phyloP scores from a whole-genome alignment of 2,329 filamentous ascomycete genomes.

The Xylaria sp. region DNA sequence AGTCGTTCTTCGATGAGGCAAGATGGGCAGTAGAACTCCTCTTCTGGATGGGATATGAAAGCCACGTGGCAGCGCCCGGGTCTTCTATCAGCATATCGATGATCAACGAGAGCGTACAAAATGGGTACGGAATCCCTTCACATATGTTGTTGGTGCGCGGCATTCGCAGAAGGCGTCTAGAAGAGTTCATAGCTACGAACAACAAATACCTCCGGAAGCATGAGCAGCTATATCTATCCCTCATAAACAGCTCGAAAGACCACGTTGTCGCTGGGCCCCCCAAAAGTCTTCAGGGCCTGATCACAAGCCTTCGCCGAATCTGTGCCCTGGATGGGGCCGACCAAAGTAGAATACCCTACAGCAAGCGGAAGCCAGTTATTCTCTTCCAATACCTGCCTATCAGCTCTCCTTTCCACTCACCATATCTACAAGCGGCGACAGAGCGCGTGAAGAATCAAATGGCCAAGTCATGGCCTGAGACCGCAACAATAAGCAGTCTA shows the following conservation, averaged over 20 bases:
- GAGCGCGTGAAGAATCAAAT: constrained; percentile 86
- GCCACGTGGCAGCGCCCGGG: constrained; percentile 94
- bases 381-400: constrained; percentile 97
- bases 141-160: constrained; percentile 98
- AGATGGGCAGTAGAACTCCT: constrained; percentile 88
- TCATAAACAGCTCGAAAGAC: constrained; percentile 96
- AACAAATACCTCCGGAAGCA: constrained; percentile 94
- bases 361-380: constrained; percentile 94
- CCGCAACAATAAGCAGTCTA: constrained; percentile 64
- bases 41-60: constrained; percentile 98
- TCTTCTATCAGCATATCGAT: constrained; percentile 92
- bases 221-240: constrained; percentile 91
- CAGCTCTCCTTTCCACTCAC: constrained; percentile 97
- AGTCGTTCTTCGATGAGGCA: constrained; percentile 84
- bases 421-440: constrained; percentile 85
- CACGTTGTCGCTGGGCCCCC: constrained; percentile 98
- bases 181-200: constrained; percentile 94
- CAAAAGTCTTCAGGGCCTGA: constrained; percentile 94
- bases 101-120: constrained; percentile 90
- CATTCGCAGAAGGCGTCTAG: constrained; percentile 84
- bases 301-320: constrained; percentile 91
- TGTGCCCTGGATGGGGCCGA: constrained; percentile 96
- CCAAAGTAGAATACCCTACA: constrained; percentile 92
- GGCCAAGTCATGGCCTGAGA: constrained; percentile 80
- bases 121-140: constrained; percentile 91